Evolutionary conservation across 768 basidiomycete species (phyloP), one percentile per base, ranked within the genome.

Genomic region (Lactarius psammicola): DNA sequence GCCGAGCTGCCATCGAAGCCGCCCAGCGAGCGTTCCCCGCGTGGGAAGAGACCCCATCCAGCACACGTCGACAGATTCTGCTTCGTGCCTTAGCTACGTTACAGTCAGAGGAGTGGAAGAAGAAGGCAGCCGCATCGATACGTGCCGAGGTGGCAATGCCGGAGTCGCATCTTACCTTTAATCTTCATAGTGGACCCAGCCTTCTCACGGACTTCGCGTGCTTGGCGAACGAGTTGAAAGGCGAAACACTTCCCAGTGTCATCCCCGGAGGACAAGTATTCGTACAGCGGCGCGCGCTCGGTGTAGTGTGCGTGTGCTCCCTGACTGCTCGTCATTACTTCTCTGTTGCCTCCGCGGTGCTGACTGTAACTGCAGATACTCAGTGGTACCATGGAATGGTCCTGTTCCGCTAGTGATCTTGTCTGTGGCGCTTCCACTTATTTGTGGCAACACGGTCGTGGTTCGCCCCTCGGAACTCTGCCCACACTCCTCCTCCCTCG

Each of bases 311-410:
- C 51, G 81, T n/a, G n/a, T 77, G 9, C 51, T 62, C 34, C 8
- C n/a, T 36, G 66, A 44, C 28, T 13, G 62, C 26, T 28, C 44
- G 26, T 42, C 4, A 23, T 17, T 5, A 42, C 15, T 1, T 15
- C 31, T 6, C 10, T 13, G 38, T 49, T 60, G 33, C 53, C 30
- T 61, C 61, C 34, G 26, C 23, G 30, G 17, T 26, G 34, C 58
- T 64, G 26, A 44, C 56, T 38, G 10, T 28, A 13, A 23, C 26
- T 4, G 31, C 66, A 85, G 84, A 26, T 78, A 84, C 60, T 79
- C 80, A 3, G 82, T 85, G 3, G 77, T 80, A 1, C 84, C 85
- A 0, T 86, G 85, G 85, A 86, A 86, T 69, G 81, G 80, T 2
- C 82, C 85, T 0, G 68, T 81, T 8, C 69, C 72, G 2, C 75